A percentile compares a stretch with the other conserved stretches of the same genome.
These are phyloP conservation scores for Taphrina flavorubra DNA, from an alignment of 1,139 yeast species.

Conservation along the genomic window DNA sequence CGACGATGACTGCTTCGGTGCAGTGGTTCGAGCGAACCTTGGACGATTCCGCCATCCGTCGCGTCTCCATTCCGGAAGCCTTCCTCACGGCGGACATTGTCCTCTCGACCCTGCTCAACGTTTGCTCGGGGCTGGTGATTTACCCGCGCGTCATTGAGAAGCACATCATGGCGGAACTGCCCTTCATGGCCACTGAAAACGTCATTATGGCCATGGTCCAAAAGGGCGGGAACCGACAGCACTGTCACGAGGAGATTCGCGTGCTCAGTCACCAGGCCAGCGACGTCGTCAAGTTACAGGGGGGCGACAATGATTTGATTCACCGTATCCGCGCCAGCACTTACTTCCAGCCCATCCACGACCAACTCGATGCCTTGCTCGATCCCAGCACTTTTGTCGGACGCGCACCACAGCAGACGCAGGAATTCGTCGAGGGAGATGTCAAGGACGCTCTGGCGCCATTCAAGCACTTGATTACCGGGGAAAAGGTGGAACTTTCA, in stretches of 20 bases:
- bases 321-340: slow-evolving; percentile 80
- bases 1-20: slow-evolving; percentile 94
- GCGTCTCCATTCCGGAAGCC: slow-evolving; percentile 95
- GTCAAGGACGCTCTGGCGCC: slow-evolving; percentile 84
- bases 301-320: slow-evolving; percentile 96
- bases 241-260: slow-evolving; percentile 96
- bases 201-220: slow-evolving; percentile 99
- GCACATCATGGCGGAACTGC: slow-evolving; percentile 91
- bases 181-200: slow-evolving; percentile 99
- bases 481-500: slow-evolving; percentile 67
- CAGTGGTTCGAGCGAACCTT: slow-evolving; percentile 99
- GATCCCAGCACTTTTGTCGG: slow-evolving; percentile 96
- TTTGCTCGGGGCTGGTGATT: slow-evolving; percentile 92
- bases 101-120: slow-evolving; percentile 84
- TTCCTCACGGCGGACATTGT: slow-evolving; percentile 94
- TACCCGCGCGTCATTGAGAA: slow-evolving; percentile 98
- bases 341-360: slow-evolving; percentile 90
- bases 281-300: slow-evolving; percentile 95
- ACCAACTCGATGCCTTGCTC: slow-evolving; percentile 74
- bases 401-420: slow-evolving; percentile 98
- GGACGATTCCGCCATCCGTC: slow-evolving; percentile 97
- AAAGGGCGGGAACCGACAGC: slow-evolving; percentile 92
- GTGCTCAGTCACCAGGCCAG: slow-evolving; percentile 97
- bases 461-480: slow-evolving; percentile 63
- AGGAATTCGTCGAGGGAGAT: slow-evolving; percentile 82